These are phyloP conservation scores for Colletotrichum truncatum DNA, from an alignment of 2,329 filamentous ascomycete genomes.

Conservation along the genomic window DNA sequence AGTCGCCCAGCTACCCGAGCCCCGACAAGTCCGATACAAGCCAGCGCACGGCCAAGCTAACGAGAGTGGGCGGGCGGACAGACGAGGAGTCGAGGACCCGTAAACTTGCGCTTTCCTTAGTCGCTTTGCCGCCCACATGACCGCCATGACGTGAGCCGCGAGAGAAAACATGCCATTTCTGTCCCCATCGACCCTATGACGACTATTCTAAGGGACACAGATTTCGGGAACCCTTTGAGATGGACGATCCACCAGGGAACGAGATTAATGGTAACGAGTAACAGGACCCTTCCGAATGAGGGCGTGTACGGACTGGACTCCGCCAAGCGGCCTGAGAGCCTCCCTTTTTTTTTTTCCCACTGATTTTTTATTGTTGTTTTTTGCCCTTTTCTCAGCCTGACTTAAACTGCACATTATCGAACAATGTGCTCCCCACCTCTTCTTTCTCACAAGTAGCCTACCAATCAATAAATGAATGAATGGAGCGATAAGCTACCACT, in stretches of 20 bases:
- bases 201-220: neutral
- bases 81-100: no score
- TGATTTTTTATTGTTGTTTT: no score
- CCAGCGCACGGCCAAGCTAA: neutral
- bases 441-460: no score
- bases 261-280: neutral
- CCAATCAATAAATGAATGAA: no score
- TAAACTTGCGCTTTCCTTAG: neutral
- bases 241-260: slow-evolving; percentile 1
- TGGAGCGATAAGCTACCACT: no score
- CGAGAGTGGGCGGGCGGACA: no score
- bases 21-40: slow-evolving; percentile 4
- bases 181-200: neutral
- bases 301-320: neutral
- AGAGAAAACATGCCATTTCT: slow-evolving; percentile 24
- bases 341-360: no score
- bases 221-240: neutral
- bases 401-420: no score
- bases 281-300: neutral
- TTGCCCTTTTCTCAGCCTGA: no score
- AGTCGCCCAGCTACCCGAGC: slow-evolving; percentile 4
- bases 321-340: neutral
- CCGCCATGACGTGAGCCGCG: slow-evolving; percentile 24
- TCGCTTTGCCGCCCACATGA: neutral
- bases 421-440: no score